Percentiles rank a stretch among this genome's conserved stretches.
Evolutionary conservation across 78 protist genomes (phyloP).

Genomic region (Dictyostelium firmibasis): DNA sequence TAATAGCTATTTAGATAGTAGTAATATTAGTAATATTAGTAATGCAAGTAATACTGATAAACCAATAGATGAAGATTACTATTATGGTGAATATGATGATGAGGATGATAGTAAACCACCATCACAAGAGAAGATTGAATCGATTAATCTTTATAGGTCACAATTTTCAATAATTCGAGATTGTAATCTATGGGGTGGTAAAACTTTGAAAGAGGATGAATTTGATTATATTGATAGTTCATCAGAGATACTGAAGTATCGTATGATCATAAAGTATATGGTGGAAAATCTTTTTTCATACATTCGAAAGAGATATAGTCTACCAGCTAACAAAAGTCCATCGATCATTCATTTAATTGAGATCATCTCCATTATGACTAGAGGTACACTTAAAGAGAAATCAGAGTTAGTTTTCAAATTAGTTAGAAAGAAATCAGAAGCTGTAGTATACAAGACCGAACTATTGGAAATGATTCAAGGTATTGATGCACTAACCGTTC

Average conservation of each 20-base stretch:
- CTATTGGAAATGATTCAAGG: slow-evolving; percentile 37
- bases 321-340: slow-evolving; percentile 3
- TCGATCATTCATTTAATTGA: slow-evolving; percentile 47
- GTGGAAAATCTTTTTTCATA: slow-evolving; percentile 1
- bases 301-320: neutral
- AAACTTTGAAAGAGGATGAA: slow-evolving; percentile 3
- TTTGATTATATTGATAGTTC: slow-evolving; percentile 27
- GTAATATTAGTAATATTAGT: neutral
- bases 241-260: neutral
- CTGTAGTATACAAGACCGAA: slow-evolving; percentile 35
- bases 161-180: slow-evolving; percentile 5
- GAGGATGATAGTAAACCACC: slow-evolving; percentile 13
- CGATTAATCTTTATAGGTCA: slow-evolving; percentile 1
- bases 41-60: neutral
- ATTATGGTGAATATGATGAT: neutral
- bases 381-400: slow-evolving; percentile 66
- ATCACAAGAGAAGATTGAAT: slow-evolving; percentile 1
- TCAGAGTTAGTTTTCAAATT: slow-evolving; percentile 60
- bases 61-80: neutral
- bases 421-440: slow-evolving; percentile 58
- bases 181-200: slow-evolving; percentile 23
- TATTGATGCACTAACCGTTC: slow-evolving; percentile 17
- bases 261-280: slow-evolving; percentile 30
- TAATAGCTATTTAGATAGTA: neutral
- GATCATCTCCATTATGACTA: slow-evolving; percentile 37